A percentile compares a stretch with the other conserved stretches of the same genome.
These are phyloP conservation scores for Aspergillus affinis DNA, from an alignment of 495 filamentous ascomycete genomes.

Conservation along the genomic window DNA sequence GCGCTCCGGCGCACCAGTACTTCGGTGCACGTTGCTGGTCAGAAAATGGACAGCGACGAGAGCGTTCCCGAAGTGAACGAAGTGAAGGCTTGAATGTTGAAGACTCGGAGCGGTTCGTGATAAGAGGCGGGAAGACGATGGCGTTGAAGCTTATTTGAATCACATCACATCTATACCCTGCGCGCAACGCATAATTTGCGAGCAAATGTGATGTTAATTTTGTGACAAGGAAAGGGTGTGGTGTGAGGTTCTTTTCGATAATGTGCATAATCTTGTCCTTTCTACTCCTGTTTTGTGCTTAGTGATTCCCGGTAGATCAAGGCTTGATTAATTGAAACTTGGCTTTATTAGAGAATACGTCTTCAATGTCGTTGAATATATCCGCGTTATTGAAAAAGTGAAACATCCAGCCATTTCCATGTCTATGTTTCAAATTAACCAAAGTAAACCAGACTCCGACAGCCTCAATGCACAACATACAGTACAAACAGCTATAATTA, in stretches of 20 bases:
- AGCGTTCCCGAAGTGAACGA: constrained; percentile 32
- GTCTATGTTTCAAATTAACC: too few species aligned
- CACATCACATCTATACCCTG: neutral
- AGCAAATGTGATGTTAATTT: neutral
- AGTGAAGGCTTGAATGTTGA: neutral
- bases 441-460: too few species aligned
- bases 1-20: constrained; percentile 11
- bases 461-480: neutral
- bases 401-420: too few species aligned
- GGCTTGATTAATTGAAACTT: neutral
- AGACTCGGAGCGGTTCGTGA: neutral
- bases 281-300: neutral
- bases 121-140: neutral
- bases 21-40: constrained; percentile 16
- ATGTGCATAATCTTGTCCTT: neutral
- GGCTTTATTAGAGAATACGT: neutral
- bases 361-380: too few species aligned
- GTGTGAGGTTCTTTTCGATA: neutral
- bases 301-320: neutral
- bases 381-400: too few species aligned
- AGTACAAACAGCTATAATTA: neutral
- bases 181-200: neutral
- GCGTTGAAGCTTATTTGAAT: neutral
- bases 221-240: neutral
- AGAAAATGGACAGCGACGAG: constrained; percentile 35